Evolutionary conservation across 2,329 filamentous ascomycete species (phyloP), one percentile per base, ranked within the genome.

Genomic region (Alternaria burnsii): DNA sequence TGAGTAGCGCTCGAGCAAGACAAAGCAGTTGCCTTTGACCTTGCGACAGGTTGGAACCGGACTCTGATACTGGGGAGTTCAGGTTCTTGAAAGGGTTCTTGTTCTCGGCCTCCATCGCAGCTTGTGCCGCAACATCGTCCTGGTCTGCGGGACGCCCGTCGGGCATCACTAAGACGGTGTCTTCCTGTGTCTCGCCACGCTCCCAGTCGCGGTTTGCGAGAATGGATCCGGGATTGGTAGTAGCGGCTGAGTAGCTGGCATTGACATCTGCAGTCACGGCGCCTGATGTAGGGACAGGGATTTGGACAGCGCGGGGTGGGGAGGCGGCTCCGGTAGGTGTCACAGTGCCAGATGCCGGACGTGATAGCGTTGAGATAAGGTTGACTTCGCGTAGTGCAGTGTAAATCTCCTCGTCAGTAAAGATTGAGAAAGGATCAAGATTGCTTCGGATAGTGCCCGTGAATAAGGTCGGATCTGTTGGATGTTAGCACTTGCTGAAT

Each of bases 51-150:
- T 99, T 99, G 64, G 90, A 91, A 48, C 95, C 95, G 0, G 94
- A 97, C 76, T 98, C 95, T 1, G 91, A 88, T 40, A 99, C 91
- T 0, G 90, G 82, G 1, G 92, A 95, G 30, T 88, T 88, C 34
- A 99, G 87, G 74, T 97, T 94, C 44, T 91, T 84, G 86, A 99
- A 98, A 59, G 97, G 83, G 77, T 98, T 99, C 81, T 96, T 97
- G 85, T 99, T 99, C 55, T 91, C 90, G 16, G 86, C 78, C 9
- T 86, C 71, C 43, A 72, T 68, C 53, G 76, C 62, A 59, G 78
- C 70, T 58, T 71, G 59, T 43, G 48, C 30, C 26, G 69, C 60
- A 11, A 54, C 59, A n/a, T 62, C 64, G 46, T 65, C 61, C 24
- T 76, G 78, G 24, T 76, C 70, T 4, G 73, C 70, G 5, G 69